Evolutionary conservation across 192 early-diverging fungal genomes (phyloP), one percentile per base, ranked within the genome.

Genomic region (Umbelopsis sp.): DNA sequence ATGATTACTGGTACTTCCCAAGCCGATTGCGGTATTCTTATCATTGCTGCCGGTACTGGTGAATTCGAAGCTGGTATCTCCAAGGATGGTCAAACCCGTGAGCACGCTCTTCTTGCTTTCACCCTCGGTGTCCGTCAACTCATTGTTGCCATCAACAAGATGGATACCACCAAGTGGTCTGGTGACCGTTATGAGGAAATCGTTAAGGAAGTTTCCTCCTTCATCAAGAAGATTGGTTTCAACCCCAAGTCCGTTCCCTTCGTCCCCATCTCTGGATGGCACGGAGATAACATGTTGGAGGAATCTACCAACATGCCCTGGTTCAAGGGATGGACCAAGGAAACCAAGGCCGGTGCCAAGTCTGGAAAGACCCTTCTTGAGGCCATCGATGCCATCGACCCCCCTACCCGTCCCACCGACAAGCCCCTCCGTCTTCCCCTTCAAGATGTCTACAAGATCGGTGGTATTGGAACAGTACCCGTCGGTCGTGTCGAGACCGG

Each of bases 81-180:
- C 89, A 96, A 96, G 92, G 91, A 97, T 80, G 97, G 97, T 77
- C 97, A 98, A 86, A 98, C 97, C 83, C 97, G 95, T 86, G 94
- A 98, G 89, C 97, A 98, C 91, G 95, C 95, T 74, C 93, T 95
- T 84, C 91, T 98, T 64, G 94, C 94, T 72, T 94, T 88, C 93
- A 95, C 94, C 80, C 94, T 98, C 74, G 97, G 97, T 91, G 97
- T 98, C 83, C 89, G 86, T 79, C 97, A 98, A 90, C 90, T 98
- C 81, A 95, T 98, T 74, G 95, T 98, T 74, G 95, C 93, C 80
- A 90, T 98, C 84, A 98, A 98, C 95, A 98, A 98, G 92, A 98
- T 98, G 95, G 97, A 98, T 92, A 89, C 97, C 81, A 90, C 91
- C 90, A 90, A 92, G 84, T 98, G 91, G 89, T 90, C 87, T 82